Evolutionary conservation across 176 grass and related monocot species (phyloP), one percentile per base, ranked within the genome.

Genomic region (Miscanthus lutarioriparius): DNA sequence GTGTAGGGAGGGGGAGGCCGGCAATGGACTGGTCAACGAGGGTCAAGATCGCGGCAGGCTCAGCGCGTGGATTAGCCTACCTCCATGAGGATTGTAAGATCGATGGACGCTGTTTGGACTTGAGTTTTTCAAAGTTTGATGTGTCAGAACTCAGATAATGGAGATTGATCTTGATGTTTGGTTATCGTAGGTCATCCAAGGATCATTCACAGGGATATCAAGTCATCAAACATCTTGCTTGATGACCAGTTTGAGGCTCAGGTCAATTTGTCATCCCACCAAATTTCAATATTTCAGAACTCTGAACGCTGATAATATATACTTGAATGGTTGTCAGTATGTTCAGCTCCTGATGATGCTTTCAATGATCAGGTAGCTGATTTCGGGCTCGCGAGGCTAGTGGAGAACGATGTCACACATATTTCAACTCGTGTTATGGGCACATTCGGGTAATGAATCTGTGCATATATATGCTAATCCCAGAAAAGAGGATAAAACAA

Each of bases 151-250:
- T 59, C n/a, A 62, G 58, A 62, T n/a, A 48, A 36, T 28, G 19
- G 62, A 26, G 20, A 32, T 77, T 36, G 45, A 45, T 86, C 19
- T 59, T 64, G 4, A 3, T 80, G 67, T 15, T 70, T n/a, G 79
- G 10, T 73, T 38, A 62, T 28, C 44, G 16, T 68, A 95, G 93
- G 93, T 86, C 96, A 98, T 86, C 96, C 91, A 14, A 86, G 92
- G 65, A 93, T 98, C 86, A 98, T 98, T 77, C 96, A 98, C 53
- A 98, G 96, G 83, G 96, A 98, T 35, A 98, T 98, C 80, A 98
- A 98, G 77, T 94, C 91, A 33, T 93, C 96, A 5, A 98, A 98
- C 85, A 98, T 98, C 77, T 81, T 98, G 25, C 70, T 98, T 48
- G 91, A 98, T 69, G 91, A 90, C 49, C 87, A 92, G 9, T 98